Conservation (phyloP, 2,329 filamentous ascomycete genomes). For the Calonectria hongkongensis region DNA sequence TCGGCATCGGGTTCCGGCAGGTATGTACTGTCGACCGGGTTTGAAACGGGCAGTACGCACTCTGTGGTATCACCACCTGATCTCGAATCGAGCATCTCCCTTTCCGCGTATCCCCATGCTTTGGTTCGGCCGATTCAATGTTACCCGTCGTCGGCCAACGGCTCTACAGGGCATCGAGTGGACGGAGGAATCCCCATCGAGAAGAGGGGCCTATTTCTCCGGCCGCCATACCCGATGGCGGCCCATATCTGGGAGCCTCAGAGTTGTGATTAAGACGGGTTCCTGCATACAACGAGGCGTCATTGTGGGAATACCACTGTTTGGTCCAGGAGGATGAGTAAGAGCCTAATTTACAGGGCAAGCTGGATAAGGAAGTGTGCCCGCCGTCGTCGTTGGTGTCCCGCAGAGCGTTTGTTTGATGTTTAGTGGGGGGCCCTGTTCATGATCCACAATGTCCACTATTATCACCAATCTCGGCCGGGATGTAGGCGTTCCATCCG, state of each 20-base stretch:
- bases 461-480: constrained; percentile 7
- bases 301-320: neutral
- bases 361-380: neutral
- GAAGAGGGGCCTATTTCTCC: constrained; percentile 33
- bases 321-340: neutral
- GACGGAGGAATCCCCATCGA: constrained; percentile 25
- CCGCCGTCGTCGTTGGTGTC: constrained; percentile 6
- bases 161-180: neutral
- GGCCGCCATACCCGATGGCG: constrained; percentile 29
- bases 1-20: constrained; percentile 28
- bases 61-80: neutral
- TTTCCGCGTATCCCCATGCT: neutral
- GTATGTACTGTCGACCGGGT: neutral
- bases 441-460: constrained; percentile 21
- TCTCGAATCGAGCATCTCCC: constrained; percentile 3
- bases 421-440: constrained; percentile 19
- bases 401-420: constrained; percentile 21
- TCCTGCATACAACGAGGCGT: constrained; percentile 7
- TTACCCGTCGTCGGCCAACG: neutral
- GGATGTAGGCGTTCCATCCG: constrained; percentile 10
- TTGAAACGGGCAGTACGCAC: constrained; percentile 26
- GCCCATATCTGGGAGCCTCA: neutral
- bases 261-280: constrained; percentile 14
- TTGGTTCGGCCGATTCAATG: neutral
- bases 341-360: neutral